These are phyloP conservation scores for Avena atlantica DNA, from an alignment of 176 grass and related monocot genomes.

Conservation along the genomic window DNA sequence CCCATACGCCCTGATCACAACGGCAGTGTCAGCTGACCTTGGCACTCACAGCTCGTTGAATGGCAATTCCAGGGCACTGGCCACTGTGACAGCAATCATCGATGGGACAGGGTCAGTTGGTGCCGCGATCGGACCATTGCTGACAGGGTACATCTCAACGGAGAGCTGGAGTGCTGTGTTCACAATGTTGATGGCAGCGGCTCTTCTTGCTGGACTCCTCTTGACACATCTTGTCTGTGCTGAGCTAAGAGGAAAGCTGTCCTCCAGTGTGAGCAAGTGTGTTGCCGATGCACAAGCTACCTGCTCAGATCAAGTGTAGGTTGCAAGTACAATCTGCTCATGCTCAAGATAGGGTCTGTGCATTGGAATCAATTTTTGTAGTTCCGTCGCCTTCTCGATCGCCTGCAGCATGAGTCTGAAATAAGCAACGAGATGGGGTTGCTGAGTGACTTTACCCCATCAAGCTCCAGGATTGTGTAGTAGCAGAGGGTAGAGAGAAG, in stretches of 20 bases:
- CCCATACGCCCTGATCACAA: slow-evolving; percentile 85
- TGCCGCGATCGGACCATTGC: slow-evolving; percentile 72
- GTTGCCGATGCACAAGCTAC: not conserved
- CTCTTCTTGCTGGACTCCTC: slow-evolving; percentile 77
- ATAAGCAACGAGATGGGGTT: slow-evolving; percentile 22
- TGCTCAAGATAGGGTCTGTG: not conserved
- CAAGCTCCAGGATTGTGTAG: slow-evolving; percentile 12
- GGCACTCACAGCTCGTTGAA: slow-evolving; percentile 77
- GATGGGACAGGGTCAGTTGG: slow-evolving; percentile 81
- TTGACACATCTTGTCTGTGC: slow-evolving; percentile 65
- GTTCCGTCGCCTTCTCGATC: slow-evolving; percentile 8
- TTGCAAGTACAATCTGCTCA: slow-evolving; percentile 23
- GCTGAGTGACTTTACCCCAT: slow-evolving; percentile 23
- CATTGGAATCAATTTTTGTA: slow-evolving; percentile 40
- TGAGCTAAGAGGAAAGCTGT: slow-evolving; percentile 56
- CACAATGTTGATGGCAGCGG: slow-evolving; percentile 78
- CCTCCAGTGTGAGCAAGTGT: slow-evolving; percentile 28
- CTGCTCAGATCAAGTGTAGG: slow-evolving; percentile 53
- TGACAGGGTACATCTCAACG: slow-evolving; percentile 80
- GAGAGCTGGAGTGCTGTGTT: slow-evolving; percentile 78
- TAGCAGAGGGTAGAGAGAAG: slow-evolving; percentile 22
- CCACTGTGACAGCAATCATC: slow-evolving; percentile 87
- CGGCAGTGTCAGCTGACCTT: slow-evolving; percentile 84
- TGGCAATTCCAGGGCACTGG: slow-evolving; percentile 73
- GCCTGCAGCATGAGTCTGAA: not conserved